Evolutionary conservation across 345 rosid species (phyloP).

Genomic region (Eutrema yunnanense): DNA sequence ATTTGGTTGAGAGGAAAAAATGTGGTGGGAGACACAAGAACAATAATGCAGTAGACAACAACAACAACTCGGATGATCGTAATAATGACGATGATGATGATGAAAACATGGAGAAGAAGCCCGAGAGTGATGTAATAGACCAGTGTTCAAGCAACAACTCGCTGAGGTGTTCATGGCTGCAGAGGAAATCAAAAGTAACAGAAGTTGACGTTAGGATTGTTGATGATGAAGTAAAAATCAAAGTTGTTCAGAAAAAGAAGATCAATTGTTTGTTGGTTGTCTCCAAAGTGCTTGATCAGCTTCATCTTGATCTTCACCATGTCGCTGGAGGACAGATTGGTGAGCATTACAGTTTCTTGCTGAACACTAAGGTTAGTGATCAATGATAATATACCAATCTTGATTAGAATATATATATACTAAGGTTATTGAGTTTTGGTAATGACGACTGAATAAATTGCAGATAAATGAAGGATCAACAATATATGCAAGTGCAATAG

Average conservation of each 20-base stretch:
- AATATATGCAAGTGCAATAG: conserved; percentile 41
- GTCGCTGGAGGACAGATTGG: conserved; percentile 90
- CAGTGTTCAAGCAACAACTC: conserved; percentile 44
- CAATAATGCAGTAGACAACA: conserved; percentile 41
- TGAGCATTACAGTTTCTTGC: conserved; percentile 66
- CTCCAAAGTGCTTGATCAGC: conserved; percentile 70
- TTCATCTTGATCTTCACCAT: conserved; percentile 76
- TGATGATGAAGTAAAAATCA: conserved; percentile 83
- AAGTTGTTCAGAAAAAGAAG: conserved; percentile 75
- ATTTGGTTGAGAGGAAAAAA: conserved; percentile 72
- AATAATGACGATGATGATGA: conserved; percentile 20
- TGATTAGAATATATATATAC: not conserved
- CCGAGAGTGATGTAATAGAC: conserved; percentile 37
- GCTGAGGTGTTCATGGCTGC: conserved; percentile 79
- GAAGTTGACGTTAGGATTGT: conserved; percentile 85
- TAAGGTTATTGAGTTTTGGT: not conserved
- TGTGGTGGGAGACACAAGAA: conserved; percentile 43
- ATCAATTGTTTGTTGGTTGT: conserved; percentile 70
- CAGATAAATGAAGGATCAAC: conserved; percentile 31
- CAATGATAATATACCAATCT: not conserved
- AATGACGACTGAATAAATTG: not conserved
- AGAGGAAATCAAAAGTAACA: conserved; percentile 76
- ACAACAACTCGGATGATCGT: not conserved
- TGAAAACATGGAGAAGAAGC: conserved; percentile 40
- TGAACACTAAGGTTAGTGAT: conserved; percentile 67